phyloP scores from a whole-genome alignment of 2,329 filamentous ascomycete genomes.

The Venturia nashicola region DNA sequence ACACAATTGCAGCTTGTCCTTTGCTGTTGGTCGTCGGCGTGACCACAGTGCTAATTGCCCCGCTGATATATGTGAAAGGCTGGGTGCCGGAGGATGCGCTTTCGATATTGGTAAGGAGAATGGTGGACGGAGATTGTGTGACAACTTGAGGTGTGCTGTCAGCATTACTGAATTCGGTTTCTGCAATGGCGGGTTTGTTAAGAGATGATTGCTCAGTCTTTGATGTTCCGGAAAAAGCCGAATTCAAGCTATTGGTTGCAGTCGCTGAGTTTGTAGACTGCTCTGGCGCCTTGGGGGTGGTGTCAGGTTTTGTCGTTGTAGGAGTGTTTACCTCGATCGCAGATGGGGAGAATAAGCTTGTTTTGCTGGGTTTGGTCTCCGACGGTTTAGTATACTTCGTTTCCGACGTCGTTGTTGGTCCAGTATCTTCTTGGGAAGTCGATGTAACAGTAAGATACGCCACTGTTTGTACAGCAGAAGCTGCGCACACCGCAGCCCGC shows the following conservation, averaged over 20 bases:
- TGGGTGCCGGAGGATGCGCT: not conserved
- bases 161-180: not conserved
- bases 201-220: not conserved
- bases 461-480: slow-evolving; percentile 1
- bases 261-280: not conserved
- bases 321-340: not conserved
- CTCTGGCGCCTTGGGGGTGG: not conserved
- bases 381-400: not conserved
- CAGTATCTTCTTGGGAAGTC: not conserved
- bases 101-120: not conserved
- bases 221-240: not conserved
- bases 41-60: not conserved
- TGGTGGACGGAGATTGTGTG: not conserved
- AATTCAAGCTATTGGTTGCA: not conserved
- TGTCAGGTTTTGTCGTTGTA: not conserved
- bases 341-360: not conserved
- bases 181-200: not conserved
- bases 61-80: not conserved
- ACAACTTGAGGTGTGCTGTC: not conserved
- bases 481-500: not conserved
- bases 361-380: not conserved
- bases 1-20: not conserved
- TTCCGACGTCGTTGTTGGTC: not conserved
- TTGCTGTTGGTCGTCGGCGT: not conserved
- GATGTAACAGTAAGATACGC: not conserved